phyloP scores from a whole-genome alignment of 2,329 filamentous ascomycete genomes.

The Colletotrichum sansevieriae region DNA sequence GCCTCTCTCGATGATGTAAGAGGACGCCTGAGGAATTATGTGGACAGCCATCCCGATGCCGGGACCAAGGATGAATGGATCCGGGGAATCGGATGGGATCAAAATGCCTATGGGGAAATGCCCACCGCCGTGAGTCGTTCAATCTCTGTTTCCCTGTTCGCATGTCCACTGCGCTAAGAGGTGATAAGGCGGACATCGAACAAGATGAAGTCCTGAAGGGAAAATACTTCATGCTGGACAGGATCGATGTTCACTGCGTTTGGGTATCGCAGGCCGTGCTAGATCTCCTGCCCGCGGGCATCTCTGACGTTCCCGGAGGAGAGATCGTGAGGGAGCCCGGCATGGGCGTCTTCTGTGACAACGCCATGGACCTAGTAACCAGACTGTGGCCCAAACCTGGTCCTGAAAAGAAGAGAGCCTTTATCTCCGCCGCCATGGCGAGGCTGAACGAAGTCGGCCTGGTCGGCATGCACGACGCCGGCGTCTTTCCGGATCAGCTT shows the following conservation, averaged over 20 bases:
- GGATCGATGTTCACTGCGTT: slow-evolving; percentile 77
- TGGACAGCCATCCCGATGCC: slow-evolving; percentile 61
- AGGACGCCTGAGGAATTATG: slow-evolving; percentile 64
- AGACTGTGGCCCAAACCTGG: slow-evolving; percentile 69
- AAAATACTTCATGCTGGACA: slow-evolving; percentile 76
- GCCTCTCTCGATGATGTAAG: slow-evolving; percentile 68
- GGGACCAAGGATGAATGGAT: slow-evolving; percentile 72
- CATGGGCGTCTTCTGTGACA: slow-evolving; percentile 79
- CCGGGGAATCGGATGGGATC: slow-evolving; percentile 78
- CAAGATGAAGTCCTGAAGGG: slow-evolving; percentile 64
- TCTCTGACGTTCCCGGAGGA: slow-evolving; percentile 70
- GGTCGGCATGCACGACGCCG: slow-evolving; percentile 78
- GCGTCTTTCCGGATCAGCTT: slow-evolving; percentile 68
- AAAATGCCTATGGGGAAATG: slow-evolving; percentile 74
- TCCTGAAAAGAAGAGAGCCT: slow-evolving; percentile 64
- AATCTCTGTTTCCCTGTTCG: neutral
- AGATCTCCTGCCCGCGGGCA: slow-evolving; percentile 66
- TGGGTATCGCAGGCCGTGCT: slow-evolving; percentile 77
- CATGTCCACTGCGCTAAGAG: neutral
- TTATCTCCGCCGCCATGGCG: slow-evolving; percentile 71
- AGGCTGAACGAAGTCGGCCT: slow-evolving; percentile 74
- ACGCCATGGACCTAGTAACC: slow-evolving; percentile 75
- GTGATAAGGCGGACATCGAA: slow-evolving; percentile 60
- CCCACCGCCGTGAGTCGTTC: slow-evolving; percentile 69
- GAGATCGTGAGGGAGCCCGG: slow-evolving; percentile 73